Evolutionary conservation across 805 yeast genomes (phyloP), one percentile per base, ranked within the genome.

Genomic region (Phaffomyces thermotolerans): DNA sequence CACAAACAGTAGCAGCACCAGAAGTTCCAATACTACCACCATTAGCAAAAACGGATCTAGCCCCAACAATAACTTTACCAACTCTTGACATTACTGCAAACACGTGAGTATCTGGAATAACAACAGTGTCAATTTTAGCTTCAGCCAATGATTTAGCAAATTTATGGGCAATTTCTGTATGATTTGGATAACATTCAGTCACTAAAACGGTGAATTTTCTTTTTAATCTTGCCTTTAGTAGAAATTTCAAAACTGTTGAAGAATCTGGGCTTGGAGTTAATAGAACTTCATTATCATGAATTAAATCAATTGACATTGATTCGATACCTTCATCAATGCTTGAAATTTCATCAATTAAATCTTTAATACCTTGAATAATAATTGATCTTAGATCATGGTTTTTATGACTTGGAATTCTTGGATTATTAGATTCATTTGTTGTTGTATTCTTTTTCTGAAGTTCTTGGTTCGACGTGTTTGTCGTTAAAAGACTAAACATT

Each of bases 21-120:
- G 95, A 79, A 23, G 84, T 78, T 3, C 95, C 79, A 39, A 88
- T 77, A 52, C 95, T 84, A 10, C 98, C 97, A 47, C 99, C 99
- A 59, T 93, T 93, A 42, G 95, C 95, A 61, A 93, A 84, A 6
- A 93, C 97, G 0, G 96, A 79, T 48, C 85, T 76, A 6, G 98
- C 84, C 33, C 98, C 97, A 42, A 95, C 77, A 46, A 93, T 79
- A 27, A 93, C 99, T 62, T 95, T 95, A 36, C 97, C 96, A 6
- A 93, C 98, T 51, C 96, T 73, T 33, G 96, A 85, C 98, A 93
- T 93, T 38, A 93, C 88, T 0, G 99, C 97, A 64, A 83, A 88
- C 0, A 84, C 89, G 23, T 95, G 84, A 6, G 95, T 76, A 60
- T 93, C 99, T 1, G 99, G 97, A 31, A 93, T 84, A 43, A 93